These are phyloP conservation scores for Termitomyces sp. DNA, from an alignment of 768 basidiomycete species.

Conservation along the genomic window DNA sequence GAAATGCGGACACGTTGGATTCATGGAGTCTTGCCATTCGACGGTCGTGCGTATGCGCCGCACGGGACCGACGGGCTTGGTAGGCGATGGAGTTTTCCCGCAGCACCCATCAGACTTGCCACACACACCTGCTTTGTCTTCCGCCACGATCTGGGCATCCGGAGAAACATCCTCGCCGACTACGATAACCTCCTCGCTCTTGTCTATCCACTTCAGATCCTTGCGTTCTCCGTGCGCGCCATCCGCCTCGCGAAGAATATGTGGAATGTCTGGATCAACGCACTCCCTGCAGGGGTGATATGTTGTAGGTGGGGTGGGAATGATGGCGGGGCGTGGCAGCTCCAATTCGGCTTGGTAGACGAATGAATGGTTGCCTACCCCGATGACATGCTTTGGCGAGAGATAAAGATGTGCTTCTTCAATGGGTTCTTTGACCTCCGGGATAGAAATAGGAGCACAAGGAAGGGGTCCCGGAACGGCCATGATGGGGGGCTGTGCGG, in stretches of 20 bases:
- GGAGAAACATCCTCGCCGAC: no score
- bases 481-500: slow-evolving; percentile 22
- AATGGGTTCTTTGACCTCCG: slow-evolving; percentile 3
- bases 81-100: background rate
- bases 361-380: slow-evolving; percentile 49
- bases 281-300: slow-evolving; percentile 38
- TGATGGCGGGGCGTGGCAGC: slow-evolving; percentile 9
- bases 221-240: slow-evolving; percentile 18
- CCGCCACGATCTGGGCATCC: no score
- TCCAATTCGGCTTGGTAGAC: slow-evolving; percentile 47
- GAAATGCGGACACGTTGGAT: slow-evolving; percentile 30
- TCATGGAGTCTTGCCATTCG: slow-evolving; percentile 27
- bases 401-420: slow-evolving; percentile 50
- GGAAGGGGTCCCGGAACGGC: slow-evolving; percentile 26
- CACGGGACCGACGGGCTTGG: slow-evolving; percentile 6
- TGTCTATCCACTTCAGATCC: slow-evolving; percentile 13
- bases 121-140: no score
- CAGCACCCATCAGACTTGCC: no score
- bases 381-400: slow-evolving; percentile 31
- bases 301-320: slow-evolving; percentile 3
- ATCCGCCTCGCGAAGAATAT: slow-evolving; percentile 22
- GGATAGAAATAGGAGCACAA: background rate
- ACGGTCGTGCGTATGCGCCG: slow-evolving; percentile 20
- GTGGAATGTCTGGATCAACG: slow-evolving; percentile 24
- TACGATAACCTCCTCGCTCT: slow-evolving; percentile 8